A percentile compares a stretch with the other conserved stretches of the same genome.
Evolutionary conservation across 495 filamentous ascomycete species (phyloP).

Genomic region (Pyrenula aspistea): DNA sequence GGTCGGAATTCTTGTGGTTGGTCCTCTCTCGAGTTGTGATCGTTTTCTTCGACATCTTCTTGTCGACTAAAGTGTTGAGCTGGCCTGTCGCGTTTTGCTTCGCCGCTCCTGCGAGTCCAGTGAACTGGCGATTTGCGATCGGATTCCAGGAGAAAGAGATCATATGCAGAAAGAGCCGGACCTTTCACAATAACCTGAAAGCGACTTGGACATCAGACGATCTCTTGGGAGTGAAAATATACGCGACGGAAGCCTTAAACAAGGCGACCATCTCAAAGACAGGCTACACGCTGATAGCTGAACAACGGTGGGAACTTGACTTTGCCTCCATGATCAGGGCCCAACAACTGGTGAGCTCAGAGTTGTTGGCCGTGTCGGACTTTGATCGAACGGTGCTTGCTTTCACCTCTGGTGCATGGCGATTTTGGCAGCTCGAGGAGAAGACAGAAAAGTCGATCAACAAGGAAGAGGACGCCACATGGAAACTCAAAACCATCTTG

Average conservation of each 20-base stretch:
- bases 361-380: conserved; percentile 30
- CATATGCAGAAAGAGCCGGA: conserved; percentile 56
- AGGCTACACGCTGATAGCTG: conserved; percentile 60
- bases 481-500: conserved; percentile 60
- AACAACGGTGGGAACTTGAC: conserved; percentile 70
- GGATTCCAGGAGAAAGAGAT: conserved; percentile 63
- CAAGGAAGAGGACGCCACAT: conserved; percentile 47
- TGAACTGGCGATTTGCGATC: conserved; percentile 55
- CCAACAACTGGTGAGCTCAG: conserved; percentile 47
- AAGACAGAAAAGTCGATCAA: conserved; percentile 22
- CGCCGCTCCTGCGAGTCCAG: conserved; percentile 41
- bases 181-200: conserved; percentile 31
- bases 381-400: conserved; percentile 57
- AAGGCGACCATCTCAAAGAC: conserved; percentile 56
- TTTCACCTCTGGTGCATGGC: conserved; percentile 53
- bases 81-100: conserved; percentile 68
- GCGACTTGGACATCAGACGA: conserved; percentile 28
- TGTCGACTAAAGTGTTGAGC: conserved; percentile 53
- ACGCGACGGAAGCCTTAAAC: conserved; percentile 50
- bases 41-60: conserved; percentile 59
- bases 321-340: conserved; percentile 63
- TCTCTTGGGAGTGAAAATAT: conserved; percentile 30
- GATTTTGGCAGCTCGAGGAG: conserved; percentile 41
- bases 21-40: conserved; percentile 40
- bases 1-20: conserved; percentile 32